Evolutionary conservation across 176 grass and related monocot genomes (phyloP), one percentile per base, ranked within the genome.

Genomic region (Oropetium thomaeum): DNA sequence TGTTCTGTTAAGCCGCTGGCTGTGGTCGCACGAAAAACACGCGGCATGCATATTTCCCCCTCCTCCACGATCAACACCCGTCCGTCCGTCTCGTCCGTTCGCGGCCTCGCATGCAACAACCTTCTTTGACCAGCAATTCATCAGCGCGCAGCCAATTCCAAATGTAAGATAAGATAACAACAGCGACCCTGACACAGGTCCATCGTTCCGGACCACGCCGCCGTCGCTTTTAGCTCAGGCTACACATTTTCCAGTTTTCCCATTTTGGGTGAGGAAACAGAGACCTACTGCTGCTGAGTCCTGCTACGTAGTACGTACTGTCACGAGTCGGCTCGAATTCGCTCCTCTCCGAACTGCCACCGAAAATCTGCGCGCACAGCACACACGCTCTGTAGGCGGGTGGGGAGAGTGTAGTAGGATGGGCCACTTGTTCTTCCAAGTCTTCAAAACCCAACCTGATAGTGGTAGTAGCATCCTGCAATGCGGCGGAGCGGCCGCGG

Each of bases 71-170:
- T 1, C 27, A 6, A 35, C 33, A 16, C 19, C 25, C 23, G 1
- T 19, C 8, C 3, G 11, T 73, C 61, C 19, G 48, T 55, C 40
- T 64, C 3, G 30, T 3, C 5, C 37, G 25, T 30, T 17, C 35
- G 78, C 65, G 65, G 35, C 38, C 16, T 70, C 38, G 37, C 19
- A n/a, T n/a, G n/a, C n/a, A n/a, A n/a, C n/a, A 58, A 11, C 31
- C 48, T n/a, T 76, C 8, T 77, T 73, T 83, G 75, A 79, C 80
- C 75, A 37, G 17, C 41, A 37, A 81, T 68, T 19, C 6, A 60
- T 52, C 1, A 65, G 68, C 25, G 67, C 23, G 79, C 40, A 44
- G 52, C 54, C 60, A 41, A 38, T 52, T 74, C 85, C 62, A 61
- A 68, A 73, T 27, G 53, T 23, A n/a, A n/a, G n/a, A n/a, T n/a